Percentiles rank a stretch among this genome's conserved stretches.
phyloP scores from a whole-genome alignment of 1,284 basidiomycete species.

The Flammula alnicola region DNA sequence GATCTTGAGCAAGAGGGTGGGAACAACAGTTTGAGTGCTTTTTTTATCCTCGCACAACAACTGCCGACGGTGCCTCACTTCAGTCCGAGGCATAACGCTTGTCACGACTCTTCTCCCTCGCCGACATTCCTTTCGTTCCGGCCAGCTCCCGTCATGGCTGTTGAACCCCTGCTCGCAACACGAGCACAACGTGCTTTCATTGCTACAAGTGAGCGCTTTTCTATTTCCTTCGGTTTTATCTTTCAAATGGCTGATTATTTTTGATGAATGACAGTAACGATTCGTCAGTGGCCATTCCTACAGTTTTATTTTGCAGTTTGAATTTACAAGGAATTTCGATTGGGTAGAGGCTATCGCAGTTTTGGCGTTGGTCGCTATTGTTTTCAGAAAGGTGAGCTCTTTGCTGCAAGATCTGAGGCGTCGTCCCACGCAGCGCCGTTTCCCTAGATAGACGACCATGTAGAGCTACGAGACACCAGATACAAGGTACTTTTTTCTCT shows the following conservation, averaged over 20 bases:
- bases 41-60: slow-evolving; percentile 1
- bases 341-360: slow-evolving; percentile 50
- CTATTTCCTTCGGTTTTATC: too few species aligned
- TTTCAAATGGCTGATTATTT: too few species aligned
- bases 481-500: slow-evolving; percentile 53
- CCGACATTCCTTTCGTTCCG: slow-evolving; percentile 16
- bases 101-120: slow-evolving; percentile 11
- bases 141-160: slow-evolving; percentile 51
- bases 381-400: slow-evolving; percentile 49
- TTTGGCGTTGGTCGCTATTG: slow-evolving; percentile 57
- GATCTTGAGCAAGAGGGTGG: too few species aligned
- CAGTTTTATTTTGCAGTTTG: slow-evolving; percentile 5
- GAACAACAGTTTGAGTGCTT: slow-evolving; percentile 1
- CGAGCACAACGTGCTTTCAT: slow-evolving; percentile 70
- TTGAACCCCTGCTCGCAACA: slow-evolving; percentile 68
- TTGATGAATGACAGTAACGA: too few species aligned
- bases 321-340: slow-evolving; percentile 6
- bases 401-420: not conserved
- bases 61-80: not conserved
- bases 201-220: slow-evolving; percentile 55
- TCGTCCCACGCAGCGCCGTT: slow-evolving; percentile 6
- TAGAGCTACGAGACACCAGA: slow-evolving; percentile 44
- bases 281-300: slow-evolving; percentile 6
- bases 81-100: slow-evolving; percentile 14
- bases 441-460: slow-evolving; percentile 56